These are phyloP conservation scores for Microbotryomycetes sp. DNA, from an alignment of 1,284 basidiomycete species.

Conservation along the genomic window DNA sequence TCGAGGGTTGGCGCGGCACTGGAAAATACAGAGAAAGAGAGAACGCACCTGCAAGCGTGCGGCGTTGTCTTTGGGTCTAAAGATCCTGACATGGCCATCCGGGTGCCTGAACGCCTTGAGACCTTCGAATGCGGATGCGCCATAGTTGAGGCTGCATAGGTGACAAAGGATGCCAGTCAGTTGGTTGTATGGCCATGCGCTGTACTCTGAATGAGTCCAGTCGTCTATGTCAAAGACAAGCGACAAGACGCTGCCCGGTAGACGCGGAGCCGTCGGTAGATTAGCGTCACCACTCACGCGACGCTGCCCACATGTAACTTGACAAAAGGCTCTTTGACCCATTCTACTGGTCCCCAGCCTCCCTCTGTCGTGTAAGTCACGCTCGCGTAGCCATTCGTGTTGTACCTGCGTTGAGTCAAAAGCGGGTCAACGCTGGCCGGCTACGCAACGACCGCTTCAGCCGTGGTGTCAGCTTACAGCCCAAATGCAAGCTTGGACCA, in stretches of 20 bases:
- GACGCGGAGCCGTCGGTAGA: neutral
- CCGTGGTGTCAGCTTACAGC: neutral
- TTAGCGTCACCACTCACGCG: neutral
- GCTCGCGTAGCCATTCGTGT: neutral
- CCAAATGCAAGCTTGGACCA: neutral
- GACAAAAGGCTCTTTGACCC: conserved; percentile 38
- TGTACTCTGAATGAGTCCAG: neutral
- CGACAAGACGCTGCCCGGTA: no score
- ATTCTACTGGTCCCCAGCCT: conserved; percentile 37
- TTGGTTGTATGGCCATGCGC: neutral
- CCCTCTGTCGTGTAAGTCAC: conserved; percentile 15
- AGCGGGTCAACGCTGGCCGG: neutral
- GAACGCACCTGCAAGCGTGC: conserved; percentile 33
- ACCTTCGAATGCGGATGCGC: conserved; percentile 38
- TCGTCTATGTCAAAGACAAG: no score
- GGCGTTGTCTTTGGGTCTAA: conserved; percentile 43
- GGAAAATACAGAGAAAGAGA: neutral
- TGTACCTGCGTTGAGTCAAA: no score
- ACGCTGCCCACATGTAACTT: conserved; percentile 39
- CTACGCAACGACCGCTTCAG: neutral
- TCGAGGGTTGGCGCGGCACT: neutral
- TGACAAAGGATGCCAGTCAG: no score
- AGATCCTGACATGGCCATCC: conserved; percentile 33
- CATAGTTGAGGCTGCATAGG: conserved; percentile 39
- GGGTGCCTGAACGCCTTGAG: conserved; percentile 39